Evolutionary conservation across 2,329 filamentous ascomycete genomes (phyloP).

Genomic region (Karstenula rhodostoma): DNA sequence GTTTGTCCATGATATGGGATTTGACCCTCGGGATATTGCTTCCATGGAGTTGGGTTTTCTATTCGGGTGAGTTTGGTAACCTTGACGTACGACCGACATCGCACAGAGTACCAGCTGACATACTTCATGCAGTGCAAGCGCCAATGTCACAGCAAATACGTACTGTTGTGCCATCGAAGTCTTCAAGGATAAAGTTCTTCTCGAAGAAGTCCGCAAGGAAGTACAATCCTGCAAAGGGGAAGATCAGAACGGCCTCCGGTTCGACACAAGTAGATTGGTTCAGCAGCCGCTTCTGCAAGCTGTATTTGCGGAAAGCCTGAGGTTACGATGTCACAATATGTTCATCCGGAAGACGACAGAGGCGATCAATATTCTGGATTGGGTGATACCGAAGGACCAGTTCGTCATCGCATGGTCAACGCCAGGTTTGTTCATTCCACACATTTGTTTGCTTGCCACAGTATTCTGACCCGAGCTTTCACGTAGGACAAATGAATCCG

Average conservation of each 20-base stretch:
- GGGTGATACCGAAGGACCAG: conserved; percentile 36
- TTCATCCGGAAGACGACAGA: conserved; percentile 26
- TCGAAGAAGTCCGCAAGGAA: neutral
- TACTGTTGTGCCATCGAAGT: conserved; percentile 38
- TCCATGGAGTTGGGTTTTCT: conserved; percentile 19
- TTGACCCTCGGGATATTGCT: conserved; percentile 16
- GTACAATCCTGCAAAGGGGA: neutral
- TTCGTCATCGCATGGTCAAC: conserved; percentile 37
- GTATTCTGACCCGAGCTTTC: neutral
- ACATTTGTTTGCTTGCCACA: conserved; percentile 19
- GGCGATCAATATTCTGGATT: conserved; percentile 37
- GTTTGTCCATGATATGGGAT: conserved; percentile 15
- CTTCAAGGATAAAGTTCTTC: conserved; percentile 28
- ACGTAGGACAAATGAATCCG: neutral
- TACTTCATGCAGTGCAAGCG: conserved; percentile 5
- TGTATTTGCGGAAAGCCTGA: conserved; percentile 47
- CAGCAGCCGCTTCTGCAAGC: conserved; percentile 42
- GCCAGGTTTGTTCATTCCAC: conserved; percentile 24
- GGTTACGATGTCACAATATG: conserved; percentile 31
- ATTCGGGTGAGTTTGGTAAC: conserved; percentile 12
- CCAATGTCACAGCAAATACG: conserved; percentile 15
- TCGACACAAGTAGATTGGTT: conserved; percentile 4
- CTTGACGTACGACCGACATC: neutral
- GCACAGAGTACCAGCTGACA: neutral
- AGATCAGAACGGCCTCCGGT: neutral